Percentiles rank a stretch among this genome's conserved stretches.
Evolutionary conservation across 78 protist genomes (phyloP).

Genomic region (Dictyostelium brefeldianum): DNA sequence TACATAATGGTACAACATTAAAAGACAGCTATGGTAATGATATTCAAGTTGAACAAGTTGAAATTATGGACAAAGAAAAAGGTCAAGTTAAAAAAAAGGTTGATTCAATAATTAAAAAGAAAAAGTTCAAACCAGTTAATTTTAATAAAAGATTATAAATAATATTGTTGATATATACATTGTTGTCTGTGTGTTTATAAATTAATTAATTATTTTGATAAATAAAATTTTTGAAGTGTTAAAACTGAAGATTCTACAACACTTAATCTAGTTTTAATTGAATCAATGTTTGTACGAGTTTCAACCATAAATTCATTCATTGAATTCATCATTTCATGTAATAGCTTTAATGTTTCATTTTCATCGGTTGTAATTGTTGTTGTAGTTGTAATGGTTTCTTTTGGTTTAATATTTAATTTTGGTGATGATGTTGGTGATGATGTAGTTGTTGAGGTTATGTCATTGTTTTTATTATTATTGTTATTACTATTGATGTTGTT

Average conservation of each 20-base stretch:
- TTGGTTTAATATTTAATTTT: slow-evolving; percentile 16
- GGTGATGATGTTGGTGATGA: neutral
- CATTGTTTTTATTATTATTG: neutral
- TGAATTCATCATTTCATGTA: slow-evolving; percentile 14
- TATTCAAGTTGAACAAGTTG: no score
- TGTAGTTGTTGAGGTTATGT: neutral
- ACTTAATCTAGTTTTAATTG: neutral
- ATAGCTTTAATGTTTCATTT: neutral
- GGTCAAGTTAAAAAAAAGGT: no score
- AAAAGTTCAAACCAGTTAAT: neutral
- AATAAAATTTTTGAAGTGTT: slow-evolving; percentile 21
- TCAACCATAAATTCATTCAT: slow-evolving; percentile 20
- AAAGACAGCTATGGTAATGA: no score
- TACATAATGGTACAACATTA: neutral
- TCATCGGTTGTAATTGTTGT: slow-evolving; percentile 24
- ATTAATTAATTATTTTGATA: slow-evolving; percentile 1
- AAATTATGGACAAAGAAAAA: no score
- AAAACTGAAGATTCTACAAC: slow-evolving; percentile 21
- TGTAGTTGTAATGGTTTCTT: slow-evolving; percentile 11
- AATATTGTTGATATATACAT: neutral
- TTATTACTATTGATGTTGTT: neutral
- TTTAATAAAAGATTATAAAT: neutral
- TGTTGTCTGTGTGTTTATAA: neutral
- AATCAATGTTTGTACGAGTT: slow-evolving; percentile 4
- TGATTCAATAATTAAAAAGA: neutral